Percentiles rank a stretch among this genome's conserved stretches.
These are phyloP conservation scores for Myxozyma mucilagina DNA, from an alignment of 805 yeast genomes.

Conservation along the genomic window DNA sequence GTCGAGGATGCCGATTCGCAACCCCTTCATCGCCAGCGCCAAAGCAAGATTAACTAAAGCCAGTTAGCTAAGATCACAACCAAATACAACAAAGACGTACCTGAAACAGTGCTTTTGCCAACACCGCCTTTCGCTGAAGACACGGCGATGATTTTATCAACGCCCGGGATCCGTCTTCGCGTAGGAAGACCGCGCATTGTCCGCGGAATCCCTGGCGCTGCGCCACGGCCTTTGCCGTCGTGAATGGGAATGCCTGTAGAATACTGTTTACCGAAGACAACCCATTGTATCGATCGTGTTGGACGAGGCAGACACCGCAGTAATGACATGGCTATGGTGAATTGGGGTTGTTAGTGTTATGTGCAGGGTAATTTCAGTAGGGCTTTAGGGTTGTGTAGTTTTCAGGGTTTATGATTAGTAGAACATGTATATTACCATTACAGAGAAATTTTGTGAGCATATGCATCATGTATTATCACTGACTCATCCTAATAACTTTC, in stretches of 20 bases:
- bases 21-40: constrained; percentile 54
- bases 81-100: constrained; percentile 19
- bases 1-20: constrained; percentile 68
- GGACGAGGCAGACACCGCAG: too few relatives aligned
- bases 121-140: constrained; percentile 82
- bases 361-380: too few relatives aligned
- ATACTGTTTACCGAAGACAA: too few relatives aligned
- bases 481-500: background rate
- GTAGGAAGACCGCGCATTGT: constrained; percentile 58
- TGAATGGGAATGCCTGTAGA: constrained; percentile 5
- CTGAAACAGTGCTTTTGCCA: constrained; percentile 72
- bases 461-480: background rate
- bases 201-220: constrained; percentile 42
- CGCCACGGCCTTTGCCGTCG: constrained; percentile 18
- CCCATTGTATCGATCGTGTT: too few relatives aligned
- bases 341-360: too few relatives aligned
- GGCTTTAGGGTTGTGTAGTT: too few relatives aligned
- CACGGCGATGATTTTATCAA: constrained; percentile 60
- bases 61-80: background rate
- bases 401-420: too few relatives aligned
- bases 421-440: too few relatives aligned
- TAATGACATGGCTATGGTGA: too few relatives aligned
- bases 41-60: constrained; percentile 60
- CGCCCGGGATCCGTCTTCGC: constrained; percentile 58
- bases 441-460: too few relatives aligned